phyloP scores from a whole-genome alignment of 2,329 filamentous ascomycete genomes.

The Neofusicoccum laricinum region DNA sequence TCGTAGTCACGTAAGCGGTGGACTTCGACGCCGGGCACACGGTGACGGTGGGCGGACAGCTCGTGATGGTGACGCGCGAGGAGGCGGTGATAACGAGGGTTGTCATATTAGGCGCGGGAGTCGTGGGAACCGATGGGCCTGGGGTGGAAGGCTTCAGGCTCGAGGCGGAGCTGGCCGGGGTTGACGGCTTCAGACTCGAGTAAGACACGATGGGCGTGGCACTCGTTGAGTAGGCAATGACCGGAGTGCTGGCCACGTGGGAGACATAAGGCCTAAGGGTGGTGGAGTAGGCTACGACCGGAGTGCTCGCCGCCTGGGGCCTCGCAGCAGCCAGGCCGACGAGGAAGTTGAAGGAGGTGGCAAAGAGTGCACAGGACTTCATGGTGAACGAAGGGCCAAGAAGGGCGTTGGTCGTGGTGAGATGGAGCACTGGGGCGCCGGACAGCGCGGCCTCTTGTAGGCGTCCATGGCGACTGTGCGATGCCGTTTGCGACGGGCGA shows the following conservation, averaged over 20 bases:
- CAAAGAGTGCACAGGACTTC: slow-evolving; percentile 5
- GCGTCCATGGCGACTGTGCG: background rate
- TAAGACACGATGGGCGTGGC: no score
- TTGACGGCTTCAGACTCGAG: no score
- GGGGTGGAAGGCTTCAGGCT: no score
- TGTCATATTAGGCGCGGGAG: background rate
- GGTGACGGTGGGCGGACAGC: slow-evolving; percentile 22
- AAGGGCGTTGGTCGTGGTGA: background rate
- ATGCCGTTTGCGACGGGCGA: background rate
- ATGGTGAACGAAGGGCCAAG: background rate
- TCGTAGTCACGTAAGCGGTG: slow-evolving; percentile 20
- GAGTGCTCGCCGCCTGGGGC: background rate
- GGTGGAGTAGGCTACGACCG: no score
- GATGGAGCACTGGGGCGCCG: background rate
- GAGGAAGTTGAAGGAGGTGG: background rate
- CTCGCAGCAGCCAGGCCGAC: background rate
- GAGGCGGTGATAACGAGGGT: slow-evolving; percentile 17
- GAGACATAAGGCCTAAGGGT: no score
- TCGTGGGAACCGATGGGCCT: background rate
- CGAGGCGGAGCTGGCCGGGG: no score
- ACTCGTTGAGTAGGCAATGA: no score
- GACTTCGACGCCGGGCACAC: slow-evolving; percentile 20
- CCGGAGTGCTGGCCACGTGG: no score
- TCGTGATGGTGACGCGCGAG: slow-evolving; percentile 23
- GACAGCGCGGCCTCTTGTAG: slow-evolving; percentile 1